A percentile compares a stretch with the other conserved stretches of the same genome.
These are phyloP conservation scores for Chaetomium tenue DNA, from an alignment of 495 filamentous ascomycete genomes.

Conservation along the genomic window DNA sequence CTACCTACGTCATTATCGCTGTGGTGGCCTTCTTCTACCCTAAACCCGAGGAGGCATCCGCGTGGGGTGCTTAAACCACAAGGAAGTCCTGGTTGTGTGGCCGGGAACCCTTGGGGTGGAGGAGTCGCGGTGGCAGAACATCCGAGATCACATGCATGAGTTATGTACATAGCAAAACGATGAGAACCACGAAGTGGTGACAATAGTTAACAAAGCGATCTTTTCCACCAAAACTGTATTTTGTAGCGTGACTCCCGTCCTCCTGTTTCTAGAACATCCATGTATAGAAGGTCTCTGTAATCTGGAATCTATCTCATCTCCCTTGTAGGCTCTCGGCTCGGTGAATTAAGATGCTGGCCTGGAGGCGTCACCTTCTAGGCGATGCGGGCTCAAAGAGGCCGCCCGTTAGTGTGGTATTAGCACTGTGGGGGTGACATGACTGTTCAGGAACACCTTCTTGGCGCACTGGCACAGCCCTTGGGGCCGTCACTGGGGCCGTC, in stretches of 20 bases:
- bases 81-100: neutral
- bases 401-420: constrained; percentile 1
- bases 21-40: constrained; percentile 64
- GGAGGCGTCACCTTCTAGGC: constrained; percentile 9
- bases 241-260: neutral
- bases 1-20: constrained; percentile 68
- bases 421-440: neutral
- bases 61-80: constrained; percentile 9
- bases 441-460: neutral
- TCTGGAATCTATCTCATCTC: too few relatives aligned
- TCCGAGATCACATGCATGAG: neutral
- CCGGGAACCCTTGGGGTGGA: neutral
- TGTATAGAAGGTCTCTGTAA: neutral
- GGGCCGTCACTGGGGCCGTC: too few relatives aligned
- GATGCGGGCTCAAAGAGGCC: constrained; percentile 17
- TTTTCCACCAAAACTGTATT: neutral
- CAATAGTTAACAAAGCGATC: neutral
- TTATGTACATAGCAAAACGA: too few relatives aligned
- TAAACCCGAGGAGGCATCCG: constrained; percentile 47
- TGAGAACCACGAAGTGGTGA: too few relatives aligned
- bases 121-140: neutral
- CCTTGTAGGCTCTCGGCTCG: too few relatives aligned
- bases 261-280: neutral
- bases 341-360: neutral
- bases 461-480: neutral